Evolutionary conservation across 2,329 filamentous ascomycete species (phyloP).

Genomic region (Aspergillus flavus): DNA sequence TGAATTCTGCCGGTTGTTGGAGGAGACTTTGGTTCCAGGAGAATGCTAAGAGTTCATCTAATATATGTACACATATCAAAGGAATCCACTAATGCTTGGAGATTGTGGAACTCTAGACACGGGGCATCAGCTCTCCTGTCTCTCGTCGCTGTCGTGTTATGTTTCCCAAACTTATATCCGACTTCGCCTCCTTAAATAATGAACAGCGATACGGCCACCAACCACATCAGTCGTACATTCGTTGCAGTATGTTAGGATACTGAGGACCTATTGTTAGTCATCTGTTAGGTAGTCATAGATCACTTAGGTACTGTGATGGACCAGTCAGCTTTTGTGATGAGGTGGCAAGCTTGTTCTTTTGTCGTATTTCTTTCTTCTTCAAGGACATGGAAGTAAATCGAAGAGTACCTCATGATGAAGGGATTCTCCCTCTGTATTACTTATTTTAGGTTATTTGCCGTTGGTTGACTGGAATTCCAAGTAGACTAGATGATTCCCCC

Average conservation of each 20-base stretch:
- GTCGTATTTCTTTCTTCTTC: not conserved
- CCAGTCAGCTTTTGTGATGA: not conserved
- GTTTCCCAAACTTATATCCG: conserved; percentile 1
- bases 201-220: conserved; percentile 17
- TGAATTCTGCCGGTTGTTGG: not conserved
- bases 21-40: not conserved
- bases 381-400: not conserved
- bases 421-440: not conserved
- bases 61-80: not conserved
- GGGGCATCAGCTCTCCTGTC: conserved; percentile 5
- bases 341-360: not conserved
- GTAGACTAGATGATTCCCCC: not conserved
- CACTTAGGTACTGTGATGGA: not conserved
- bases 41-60: conserved; percentile 1
- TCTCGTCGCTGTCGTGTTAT: not conserved
- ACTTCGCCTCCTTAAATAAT: conserved; percentile 26
- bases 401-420: not conserved
- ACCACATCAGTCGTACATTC: conserved; percentile 17
- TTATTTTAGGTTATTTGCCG: not conserved
- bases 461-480: not conserved
- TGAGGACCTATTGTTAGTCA: not conserved
- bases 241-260: not conserved
- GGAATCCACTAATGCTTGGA: conserved; percentile 1
- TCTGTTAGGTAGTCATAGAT: conserved; percentile 3
- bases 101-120: conserved; percentile 18